A percentile compares a stretch with the other conserved stretches of the same genome.
Evolutionary conservation across 177 flowering plant genomes (phyloP).

Genomic region (Vitis hybrid): DNA sequence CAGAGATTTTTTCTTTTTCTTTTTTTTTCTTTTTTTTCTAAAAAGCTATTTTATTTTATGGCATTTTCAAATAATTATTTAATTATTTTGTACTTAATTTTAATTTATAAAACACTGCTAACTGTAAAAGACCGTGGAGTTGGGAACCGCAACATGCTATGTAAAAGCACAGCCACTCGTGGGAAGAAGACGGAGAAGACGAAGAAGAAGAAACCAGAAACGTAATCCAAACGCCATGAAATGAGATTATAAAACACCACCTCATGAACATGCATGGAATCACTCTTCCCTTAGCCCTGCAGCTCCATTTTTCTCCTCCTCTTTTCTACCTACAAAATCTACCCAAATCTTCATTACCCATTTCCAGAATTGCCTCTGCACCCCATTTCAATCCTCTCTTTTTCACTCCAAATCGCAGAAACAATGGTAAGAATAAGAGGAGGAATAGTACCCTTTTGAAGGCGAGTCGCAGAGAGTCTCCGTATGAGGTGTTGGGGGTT

Average conservation of each 20-base stretch:
- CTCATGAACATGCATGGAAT: conserved; percentile 34
- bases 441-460: conserved; percentile 22
- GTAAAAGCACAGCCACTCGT: no score
- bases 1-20: no score
- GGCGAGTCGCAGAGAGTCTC: conserved; percentile 66
- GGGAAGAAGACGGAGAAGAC: no score
- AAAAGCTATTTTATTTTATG: no score
- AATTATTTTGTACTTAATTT: no score
- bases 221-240: not conserved
- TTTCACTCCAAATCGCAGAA: not conserved
- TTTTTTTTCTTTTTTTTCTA: no score
- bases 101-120: no score
- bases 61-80: no score
- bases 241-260: not conserved
- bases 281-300: conserved; percentile 25
- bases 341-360: conserved; percentile 27
- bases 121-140: no score
- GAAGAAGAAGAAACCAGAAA: no score
- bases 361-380: conserved; percentile 28
- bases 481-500: conserved; percentile 85
- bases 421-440: conserved; percentile 19
- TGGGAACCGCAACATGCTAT: no score
- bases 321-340: conserved; percentile 12
- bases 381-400: conserved; percentile 5
- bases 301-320: not conserved